Base-by-base conservation (phyloP, 2,329 filamentous ascomycete genomes). In the Blumeria hordei region DNA sequence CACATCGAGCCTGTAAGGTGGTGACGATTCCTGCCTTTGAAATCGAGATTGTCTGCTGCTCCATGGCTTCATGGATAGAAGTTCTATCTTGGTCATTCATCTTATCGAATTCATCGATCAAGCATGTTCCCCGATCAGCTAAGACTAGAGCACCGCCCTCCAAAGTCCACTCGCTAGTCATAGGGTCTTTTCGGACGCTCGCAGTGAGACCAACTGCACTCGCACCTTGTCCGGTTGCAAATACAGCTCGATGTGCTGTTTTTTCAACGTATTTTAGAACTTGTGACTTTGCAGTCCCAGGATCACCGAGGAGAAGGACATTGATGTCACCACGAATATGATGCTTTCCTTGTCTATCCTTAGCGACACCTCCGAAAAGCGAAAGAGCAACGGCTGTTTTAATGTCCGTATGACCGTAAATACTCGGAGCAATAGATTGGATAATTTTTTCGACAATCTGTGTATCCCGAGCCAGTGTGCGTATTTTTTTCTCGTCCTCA, bases 61-160 rank as follows among this genome's bases (percentile, higher is more conserved):
- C 92, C 92, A 98, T 98, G 57, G 92, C 92, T 73, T 98, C 92
- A 75, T 98, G 92, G 62, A 98, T 98, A 7, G 88, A 94, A 0
- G 92, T 96, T 60, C 92, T 80, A 68, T 98, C 92, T 66, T 96
- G 88, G 67, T 98, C 92, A 67, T 96, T 96, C 92, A 98, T 98
- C 75, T 98, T 98, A 76, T 98, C 92, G 63, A 98, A 98, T 69
- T 98, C 92, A 64, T 98, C 92, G 59, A 98, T 98, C 34, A 98
- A 74, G 64, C 92, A 96, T 14, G 87, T 94, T 43, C 92, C 92
- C 60, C 86, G 83, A 67, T 98, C 92, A 14, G 92, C 92, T 55
- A 98, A 78, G 63, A 98, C 92, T 10, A 98, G 74, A 3, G 92
- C 92, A 65, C 92, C 92, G 59, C 92, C 92, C 70, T 98, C 92